These are phyloP conservation scores for Nigrograna mackinnonii DNA, from an alignment of 2,329 filamentous ascomycete species.

Conservation along the genomic window DNA sequence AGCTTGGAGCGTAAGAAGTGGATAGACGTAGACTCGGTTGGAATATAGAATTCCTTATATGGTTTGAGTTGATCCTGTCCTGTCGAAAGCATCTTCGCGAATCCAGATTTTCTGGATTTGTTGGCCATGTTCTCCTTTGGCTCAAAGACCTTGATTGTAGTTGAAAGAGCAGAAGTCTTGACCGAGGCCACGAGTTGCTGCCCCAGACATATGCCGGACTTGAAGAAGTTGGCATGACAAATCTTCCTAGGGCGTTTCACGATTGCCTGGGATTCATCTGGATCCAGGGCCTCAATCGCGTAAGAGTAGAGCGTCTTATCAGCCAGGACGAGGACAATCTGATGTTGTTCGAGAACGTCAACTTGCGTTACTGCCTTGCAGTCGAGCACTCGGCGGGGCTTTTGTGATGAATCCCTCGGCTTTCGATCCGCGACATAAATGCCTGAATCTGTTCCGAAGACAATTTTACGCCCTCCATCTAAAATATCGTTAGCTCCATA, in stretches of 20 bases:
- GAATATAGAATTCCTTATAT: conserved; percentile 89
- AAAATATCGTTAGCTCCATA: conserved; percentile 23
- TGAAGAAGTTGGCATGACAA: conserved; percentile 98
- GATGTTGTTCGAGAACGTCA: conserved; percentile 94
- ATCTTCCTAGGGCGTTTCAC: conserved; percentile 93
- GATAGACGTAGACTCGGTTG: conserved; percentile 95
- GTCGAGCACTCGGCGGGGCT: conserved; percentile 84
- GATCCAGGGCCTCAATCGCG: conserved; percentile 81
- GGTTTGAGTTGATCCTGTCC: conserved; percentile 94
- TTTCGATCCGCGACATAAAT: conserved; percentile 92
- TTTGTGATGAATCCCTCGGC: conserved; percentile 73
- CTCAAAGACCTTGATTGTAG: conserved; percentile 98
- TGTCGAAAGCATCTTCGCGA: conserved; percentile 92
- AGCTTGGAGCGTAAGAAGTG: conserved; percentile 97
- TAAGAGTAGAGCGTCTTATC: conserved; percentile 94
- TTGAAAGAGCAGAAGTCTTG: conserved; percentile 89
- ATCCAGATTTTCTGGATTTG: conserved; percentile 92
- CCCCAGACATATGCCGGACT: conserved; percentile 91
- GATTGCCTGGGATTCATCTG: conserved; percentile 73
- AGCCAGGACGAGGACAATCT: conserved; percentile 85
- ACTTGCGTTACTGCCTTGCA: conserved; percentile 88
- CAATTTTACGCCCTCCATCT: conserved; percentile 94
- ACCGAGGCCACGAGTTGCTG: conserved; percentile 95
- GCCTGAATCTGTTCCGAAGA: conserved; percentile 92
- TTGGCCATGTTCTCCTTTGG: conserved; percentile 93